Evolutionary conservation across 1,284 basidiomycete genomes (phyloP), one percentile per base, ranked within the genome.

Genomic region (Ganoderma leucocontextum): DNA sequence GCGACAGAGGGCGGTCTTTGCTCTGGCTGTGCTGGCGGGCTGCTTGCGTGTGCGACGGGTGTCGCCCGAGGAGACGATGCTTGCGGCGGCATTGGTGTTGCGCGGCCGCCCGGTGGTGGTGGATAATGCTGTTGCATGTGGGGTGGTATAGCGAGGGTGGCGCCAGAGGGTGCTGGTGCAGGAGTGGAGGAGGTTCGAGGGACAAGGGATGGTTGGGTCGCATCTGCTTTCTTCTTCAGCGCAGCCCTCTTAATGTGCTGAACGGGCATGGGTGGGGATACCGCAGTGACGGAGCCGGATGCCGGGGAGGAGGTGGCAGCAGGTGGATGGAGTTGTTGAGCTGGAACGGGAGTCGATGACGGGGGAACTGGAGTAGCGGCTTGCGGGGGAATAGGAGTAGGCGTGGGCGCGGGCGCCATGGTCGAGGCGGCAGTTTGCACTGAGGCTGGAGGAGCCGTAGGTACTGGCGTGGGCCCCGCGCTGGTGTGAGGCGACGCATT

Each of bases 51-150:
- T 4, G 64, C 67, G 39, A 68, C 64, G 1, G 71, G 52, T 22
- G 73, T 39, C 13, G 71, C 58, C 38, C 70, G 75, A 6, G 74
- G 73, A 2, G 58, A 60, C 12, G 58, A 38, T 8, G 58, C 58
- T 41, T 60, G 58, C 13, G 73, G 67, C 7, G 60, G 47, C 38
- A 58, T 25, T 7, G 72, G 69, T 1, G 72, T 70, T 9, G 72
- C 58, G 19, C 64, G 2, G 69, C 68, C 47, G 60, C 70, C 62
- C 62, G 65, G 13, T 15, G 64, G 49, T 33, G 70, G 70, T 1
- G 68, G 69, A 33, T 64, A 72, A 35, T 69, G 74, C 25, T 66
- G 62, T 49, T 74, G 74, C 29, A 76, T 44, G 39, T 75, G 75
- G 7, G 68, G 65, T 6, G 74, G 75, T 2, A 74, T 72, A 10